Conservation (phyloP, 2,329 filamentous ascomycete species). For the Penicillium hesseltinei region DNA sequence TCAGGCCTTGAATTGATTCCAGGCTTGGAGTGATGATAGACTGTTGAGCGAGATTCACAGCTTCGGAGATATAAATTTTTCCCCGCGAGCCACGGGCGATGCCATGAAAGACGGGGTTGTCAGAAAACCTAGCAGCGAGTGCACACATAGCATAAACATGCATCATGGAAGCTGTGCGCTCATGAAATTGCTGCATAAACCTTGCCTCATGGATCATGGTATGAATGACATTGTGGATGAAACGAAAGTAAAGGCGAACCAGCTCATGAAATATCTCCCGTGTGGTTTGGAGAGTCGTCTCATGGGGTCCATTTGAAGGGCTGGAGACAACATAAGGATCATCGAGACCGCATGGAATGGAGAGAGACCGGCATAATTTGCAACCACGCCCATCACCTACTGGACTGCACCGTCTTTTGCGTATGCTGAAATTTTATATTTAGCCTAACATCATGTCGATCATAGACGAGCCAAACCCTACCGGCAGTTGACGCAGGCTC, state of each 20-base stretch:
- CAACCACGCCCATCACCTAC: no score
- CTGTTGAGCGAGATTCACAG: conserved; percentile 13
- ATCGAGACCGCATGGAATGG: no score
- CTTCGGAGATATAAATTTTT: conserved; percentile 12
- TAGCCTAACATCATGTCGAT: background rate
- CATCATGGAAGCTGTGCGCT: conserved; percentile 17
- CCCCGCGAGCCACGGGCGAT: conserved; percentile 16
- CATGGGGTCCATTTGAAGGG: background rate
- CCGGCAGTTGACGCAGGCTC: background rate
- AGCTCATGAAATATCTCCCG: conserved; percentile 10
- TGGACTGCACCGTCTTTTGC: conserved; percentile 21
- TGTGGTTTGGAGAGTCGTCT: background rate
- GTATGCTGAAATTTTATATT: background rate
- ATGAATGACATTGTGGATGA: conserved; percentile 25
- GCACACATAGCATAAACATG: conserved; percentile 24
- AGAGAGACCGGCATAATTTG: no score
- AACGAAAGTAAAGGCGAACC: conserved; percentile 21
- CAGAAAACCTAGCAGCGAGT: conserved; percentile 23
- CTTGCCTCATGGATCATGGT: conserved; percentile 23
- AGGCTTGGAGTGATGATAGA: conserved; percentile 16
- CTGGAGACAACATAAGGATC: background rate
- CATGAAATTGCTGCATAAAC: conserved; percentile 17
- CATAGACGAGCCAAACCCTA: background rate
- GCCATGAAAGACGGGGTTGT: background rate
- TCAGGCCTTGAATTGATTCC: conserved; percentile 19